phyloP scores from a whole-genome alignment of 1,284 basidiomycete species.

The Irpex sp. region DNA sequence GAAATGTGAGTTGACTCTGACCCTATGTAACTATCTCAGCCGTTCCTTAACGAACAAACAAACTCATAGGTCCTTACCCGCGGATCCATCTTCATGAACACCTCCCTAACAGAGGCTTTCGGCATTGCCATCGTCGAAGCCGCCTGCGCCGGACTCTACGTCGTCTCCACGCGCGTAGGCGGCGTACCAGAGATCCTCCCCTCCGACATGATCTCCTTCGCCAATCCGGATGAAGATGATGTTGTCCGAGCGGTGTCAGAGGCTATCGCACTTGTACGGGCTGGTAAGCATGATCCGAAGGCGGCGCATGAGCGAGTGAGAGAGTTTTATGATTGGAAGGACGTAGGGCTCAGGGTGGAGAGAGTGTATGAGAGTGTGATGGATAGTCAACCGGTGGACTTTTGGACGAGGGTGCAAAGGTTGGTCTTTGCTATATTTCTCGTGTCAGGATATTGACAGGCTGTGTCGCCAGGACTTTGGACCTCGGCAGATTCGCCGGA shows the following conservation, averaged over 20 bases:
- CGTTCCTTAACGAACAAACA: neutral
- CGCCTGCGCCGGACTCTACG: conserved; percentile 90
- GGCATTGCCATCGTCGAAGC: conserved; percentile 97
- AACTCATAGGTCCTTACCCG: conserved; percentile 66
- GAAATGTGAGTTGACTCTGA: conserved; percentile 49
- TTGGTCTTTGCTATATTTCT: conserved; percentile 25
- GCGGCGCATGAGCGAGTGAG: conserved; percentile 77
- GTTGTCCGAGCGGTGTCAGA: conserved; percentile 80
- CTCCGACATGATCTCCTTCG: conserved; percentile 91
- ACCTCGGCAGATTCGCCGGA: conserved; percentile 68
- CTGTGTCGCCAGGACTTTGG: neutral
- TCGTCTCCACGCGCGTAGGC: conserved; percentile 92
- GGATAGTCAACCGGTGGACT: conserved; percentile 51
- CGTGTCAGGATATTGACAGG: conserved; percentile 16
- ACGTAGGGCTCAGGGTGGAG: conserved; percentile 82
- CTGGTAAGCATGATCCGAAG: conserved; percentile 73
- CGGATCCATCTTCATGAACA: conserved; percentile 93
- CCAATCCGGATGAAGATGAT: conserved; percentile 85
- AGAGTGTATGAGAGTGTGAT: conserved; percentile 76
- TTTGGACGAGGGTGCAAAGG: conserved; percentile 74
- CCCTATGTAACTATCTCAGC: neutral
- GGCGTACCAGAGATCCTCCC: conserved; percentile 96
- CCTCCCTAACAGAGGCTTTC: conserved; percentile 95
- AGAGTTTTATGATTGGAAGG: conserved; percentile 85
- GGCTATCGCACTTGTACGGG: conserved; percentile 71